Base-by-base conservation (phyloP, 2,329 filamentous ascomycete species). In the Colletotrichum siamense region DNA sequence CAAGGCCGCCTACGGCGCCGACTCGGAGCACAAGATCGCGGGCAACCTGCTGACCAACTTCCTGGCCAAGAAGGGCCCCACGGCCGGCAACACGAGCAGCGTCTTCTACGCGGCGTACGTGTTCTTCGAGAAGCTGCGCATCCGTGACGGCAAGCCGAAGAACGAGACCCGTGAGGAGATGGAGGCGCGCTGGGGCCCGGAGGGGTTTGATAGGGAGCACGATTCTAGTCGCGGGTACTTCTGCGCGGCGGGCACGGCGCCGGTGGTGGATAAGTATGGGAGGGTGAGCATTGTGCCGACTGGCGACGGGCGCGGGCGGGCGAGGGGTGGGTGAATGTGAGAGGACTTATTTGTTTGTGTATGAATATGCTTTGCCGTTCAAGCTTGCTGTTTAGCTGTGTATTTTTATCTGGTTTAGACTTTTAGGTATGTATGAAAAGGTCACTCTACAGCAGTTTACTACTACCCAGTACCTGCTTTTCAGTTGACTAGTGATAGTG, bases 91-190 rank as follows among this genome's bases (percentile, higher is more conserved):
- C 69, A 88, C 86, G 4, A 88, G 84, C 69, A 78, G 79, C 10
- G 83, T 89, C 2, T 92, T 88, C 79, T 92, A 92, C 78, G 87
- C 86, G 5, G 86, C 84, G 0, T 92, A 92, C 79, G 86, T 91
- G 24, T 91, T 88, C 81, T 92, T 92, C 79, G 90, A 93, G 83
- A 92, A 92, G 84, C 77, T 89, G 78, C 83, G 90, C 18, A 82
- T 92, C 70, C 86, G 86, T 79, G 84, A 90, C 69, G 83, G 84
- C 1, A 91, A 89, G 81, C 83, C 87, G 61, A 92, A 92, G 84
- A 85, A 82, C 22, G 86, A 88, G 79, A 86, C 88, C 79, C 83
- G 90, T 15, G 66, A 84, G 76, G 87, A 89, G 73, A 91, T 92
- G 89, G 90, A 92, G 81, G 71, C 79, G 18, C 71, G 78, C 3